phyloP scores from a whole-genome alignment of 202 grass and related monocot species.

The Digitaria exilis region DNA sequence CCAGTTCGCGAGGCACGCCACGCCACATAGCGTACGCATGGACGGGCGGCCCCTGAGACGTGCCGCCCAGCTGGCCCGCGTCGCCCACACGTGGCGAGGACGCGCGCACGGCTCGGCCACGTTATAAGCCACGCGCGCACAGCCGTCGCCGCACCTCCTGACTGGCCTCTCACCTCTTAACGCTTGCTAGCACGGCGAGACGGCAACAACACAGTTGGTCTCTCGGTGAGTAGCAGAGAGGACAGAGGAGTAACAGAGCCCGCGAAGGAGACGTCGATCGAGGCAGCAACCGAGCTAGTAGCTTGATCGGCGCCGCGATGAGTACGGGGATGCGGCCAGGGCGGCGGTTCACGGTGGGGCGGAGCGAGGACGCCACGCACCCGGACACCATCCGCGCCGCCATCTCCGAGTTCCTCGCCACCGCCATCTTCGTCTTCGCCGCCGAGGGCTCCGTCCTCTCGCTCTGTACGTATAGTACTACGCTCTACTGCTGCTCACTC shows the following conservation, averaged over 20 bases:
- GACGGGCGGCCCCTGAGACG: conserved; percentile 31
- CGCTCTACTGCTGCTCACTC: too few species aligned
- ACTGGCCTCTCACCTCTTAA: background rate
- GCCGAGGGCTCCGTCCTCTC: conserved; percentile 91
- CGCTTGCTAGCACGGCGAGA: background rate
- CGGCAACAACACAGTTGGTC: background rate
- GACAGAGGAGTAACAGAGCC: background rate
- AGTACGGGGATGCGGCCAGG: conserved; percentile 44
- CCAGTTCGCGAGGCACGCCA: background rate
- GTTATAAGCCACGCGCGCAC: conserved; percentile 43
- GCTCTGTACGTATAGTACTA: conserved; percentile 46
- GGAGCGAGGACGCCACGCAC: conserved; percentile 69
- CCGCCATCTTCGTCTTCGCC: conserved; percentile 93
- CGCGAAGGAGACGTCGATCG: background rate
- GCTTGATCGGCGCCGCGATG: conserved; percentile 18
- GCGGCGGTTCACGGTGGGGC: conserved; percentile 69
- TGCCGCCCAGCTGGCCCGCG: conserved; percentile 49
- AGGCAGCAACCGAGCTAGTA: background rate
- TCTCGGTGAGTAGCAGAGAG: background rate
- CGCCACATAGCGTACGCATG: conserved; percentile 7
- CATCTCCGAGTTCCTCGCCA: conserved; percentile 82
- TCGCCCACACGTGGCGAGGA: conserved; percentile 55
- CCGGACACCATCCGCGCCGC: conserved; percentile 81
- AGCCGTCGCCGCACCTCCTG: conserved; percentile 10
- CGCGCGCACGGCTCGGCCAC: conserved; percentile 33